Evolutionary conservation across 768 basidiomycete species (phyloP).

Genomic region (Lactarius quietus): DNA sequence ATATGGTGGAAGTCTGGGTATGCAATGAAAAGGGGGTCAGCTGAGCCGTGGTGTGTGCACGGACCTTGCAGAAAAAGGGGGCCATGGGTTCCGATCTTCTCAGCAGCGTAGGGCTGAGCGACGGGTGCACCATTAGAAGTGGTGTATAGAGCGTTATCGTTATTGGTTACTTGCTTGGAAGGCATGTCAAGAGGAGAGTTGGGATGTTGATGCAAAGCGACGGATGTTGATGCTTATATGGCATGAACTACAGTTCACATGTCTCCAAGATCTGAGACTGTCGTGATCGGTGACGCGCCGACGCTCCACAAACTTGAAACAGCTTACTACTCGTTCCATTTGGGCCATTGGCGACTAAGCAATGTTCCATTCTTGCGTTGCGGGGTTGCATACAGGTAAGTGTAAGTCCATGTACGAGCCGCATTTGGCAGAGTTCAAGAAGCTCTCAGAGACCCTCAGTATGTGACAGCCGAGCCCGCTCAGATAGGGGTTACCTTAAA

Average conservation of each 20-base stretch:
- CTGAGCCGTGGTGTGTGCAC: slow-evolving; percentile 26
- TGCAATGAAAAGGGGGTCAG: slow-evolving; percentile 8
- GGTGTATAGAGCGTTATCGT: slow-evolving; percentile 69
- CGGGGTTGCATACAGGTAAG: no score
- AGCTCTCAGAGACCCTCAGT: no score
- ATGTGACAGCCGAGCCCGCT: no score
- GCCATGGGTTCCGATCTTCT: slow-evolving; percentile 69
- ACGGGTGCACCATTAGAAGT: slow-evolving; percentile 82
- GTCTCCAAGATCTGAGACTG: neutral
- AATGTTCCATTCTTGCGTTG: no score
- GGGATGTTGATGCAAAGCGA: neutral
- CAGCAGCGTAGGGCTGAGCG: slow-evolving; percentile 70
- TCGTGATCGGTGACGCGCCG: no score
- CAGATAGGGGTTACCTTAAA: no score
- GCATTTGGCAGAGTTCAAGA: no score
- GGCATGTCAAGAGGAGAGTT: slow-evolving; percentile 47
- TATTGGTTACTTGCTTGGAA: slow-evolving; percentile 54
- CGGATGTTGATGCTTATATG: neutral
- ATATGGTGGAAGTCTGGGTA: slow-evolving; percentile 81
- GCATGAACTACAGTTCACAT: no score
- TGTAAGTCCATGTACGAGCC: no score
- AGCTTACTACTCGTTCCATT: no score
- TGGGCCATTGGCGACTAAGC: no score
- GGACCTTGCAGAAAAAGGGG: slow-evolving; percentile 87
- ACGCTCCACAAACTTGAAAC: no score